A percentile compares a stretch with the other conserved stretches of the same genome.
Conservation (phyloP, 768 basidiomycete species). For the Sistotremastrum niveocremeum region DNA sequence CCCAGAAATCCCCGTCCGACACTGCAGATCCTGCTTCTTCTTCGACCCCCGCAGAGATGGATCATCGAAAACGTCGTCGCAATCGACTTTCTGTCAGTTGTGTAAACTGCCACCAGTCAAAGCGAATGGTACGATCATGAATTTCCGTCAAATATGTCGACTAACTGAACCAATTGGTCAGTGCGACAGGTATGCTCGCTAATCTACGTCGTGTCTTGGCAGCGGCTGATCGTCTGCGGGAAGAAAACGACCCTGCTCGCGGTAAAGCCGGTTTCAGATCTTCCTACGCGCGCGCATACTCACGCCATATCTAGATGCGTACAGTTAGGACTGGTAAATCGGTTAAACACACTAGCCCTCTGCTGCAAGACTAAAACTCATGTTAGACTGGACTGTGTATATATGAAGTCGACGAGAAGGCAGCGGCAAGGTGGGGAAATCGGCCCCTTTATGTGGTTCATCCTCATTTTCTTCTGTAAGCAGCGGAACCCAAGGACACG, state of each 20-base stretch:
- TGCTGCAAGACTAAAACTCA: background rate
- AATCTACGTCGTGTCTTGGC: constrained; percentile 1
- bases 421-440: constrained; percentile 7
- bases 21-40: no score
- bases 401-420: constrained; percentile 20
- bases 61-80: constrained; percentile 23
- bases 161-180: constrained; percentile 4
- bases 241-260: constrained; percentile 18
- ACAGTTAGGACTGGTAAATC: constrained; percentile 17
- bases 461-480: background rate
- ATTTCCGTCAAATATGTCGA: background rate
- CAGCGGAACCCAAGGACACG: constrained; percentile 10
- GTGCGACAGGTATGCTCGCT: constrained; percentile 24
- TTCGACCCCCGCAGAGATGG: background rate
- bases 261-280: background rate
- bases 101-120: constrained; percentile 23
- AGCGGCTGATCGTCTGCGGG: background rate
- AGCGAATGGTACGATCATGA: constrained; percentile 19
- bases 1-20: no score
- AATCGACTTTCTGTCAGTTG: constrained; percentile 25
- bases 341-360: background rate
- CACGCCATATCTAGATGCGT: constrained; percentile 13
- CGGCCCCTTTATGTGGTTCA: constrained; percentile 6
- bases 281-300: no score
- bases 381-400: constrained; percentile 21